Conservation (phyloP, 176 grass and related monocot genomes). For the Tuctoria greenei region DNA sequence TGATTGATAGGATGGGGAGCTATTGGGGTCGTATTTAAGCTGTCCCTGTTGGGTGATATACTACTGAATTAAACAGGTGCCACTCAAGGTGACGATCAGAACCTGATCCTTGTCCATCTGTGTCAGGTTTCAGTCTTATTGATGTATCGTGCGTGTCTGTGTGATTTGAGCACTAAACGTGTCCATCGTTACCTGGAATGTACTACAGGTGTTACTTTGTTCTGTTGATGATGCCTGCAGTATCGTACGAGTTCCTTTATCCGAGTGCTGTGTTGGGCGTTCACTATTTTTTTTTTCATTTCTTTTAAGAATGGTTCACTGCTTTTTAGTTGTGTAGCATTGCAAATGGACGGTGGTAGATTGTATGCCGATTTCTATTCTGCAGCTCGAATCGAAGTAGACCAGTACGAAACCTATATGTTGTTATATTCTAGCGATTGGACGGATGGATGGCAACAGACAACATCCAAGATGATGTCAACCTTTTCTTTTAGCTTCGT, state of each 20-base stretch:
- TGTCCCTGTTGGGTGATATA: neutral
- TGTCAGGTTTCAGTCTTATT: neutral
- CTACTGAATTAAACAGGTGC: neutral
- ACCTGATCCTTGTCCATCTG: conserved; percentile 5
- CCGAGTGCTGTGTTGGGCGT: neutral
- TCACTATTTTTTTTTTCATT: conserved; percentile 14
- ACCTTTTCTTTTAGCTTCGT: neutral
- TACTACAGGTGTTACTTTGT: neutral
- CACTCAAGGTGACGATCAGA: conserved; percentile 20
- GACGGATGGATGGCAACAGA: neutral
- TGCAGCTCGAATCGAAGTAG: neutral
- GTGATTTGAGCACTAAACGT: neutral
- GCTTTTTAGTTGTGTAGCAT: neutral
- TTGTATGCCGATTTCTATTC: neutral
- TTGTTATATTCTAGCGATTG: neutral
- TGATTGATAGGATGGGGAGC: neutral
- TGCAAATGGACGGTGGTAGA: neutral
- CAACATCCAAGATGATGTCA: neutral
- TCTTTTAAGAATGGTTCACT: neutral
- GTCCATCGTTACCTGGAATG: neutral
- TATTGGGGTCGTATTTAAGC: neutral
- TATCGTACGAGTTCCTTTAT: neutral
- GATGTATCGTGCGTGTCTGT: neutral
- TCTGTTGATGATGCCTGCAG: too few species aligned
- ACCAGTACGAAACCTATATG: neutral